These are phyloP conservation scores for Umbilicaria muhlenbergii DNA, from an alignment of 495 filamentous ascomycete genomes.

Conservation along the genomic window DNA sequence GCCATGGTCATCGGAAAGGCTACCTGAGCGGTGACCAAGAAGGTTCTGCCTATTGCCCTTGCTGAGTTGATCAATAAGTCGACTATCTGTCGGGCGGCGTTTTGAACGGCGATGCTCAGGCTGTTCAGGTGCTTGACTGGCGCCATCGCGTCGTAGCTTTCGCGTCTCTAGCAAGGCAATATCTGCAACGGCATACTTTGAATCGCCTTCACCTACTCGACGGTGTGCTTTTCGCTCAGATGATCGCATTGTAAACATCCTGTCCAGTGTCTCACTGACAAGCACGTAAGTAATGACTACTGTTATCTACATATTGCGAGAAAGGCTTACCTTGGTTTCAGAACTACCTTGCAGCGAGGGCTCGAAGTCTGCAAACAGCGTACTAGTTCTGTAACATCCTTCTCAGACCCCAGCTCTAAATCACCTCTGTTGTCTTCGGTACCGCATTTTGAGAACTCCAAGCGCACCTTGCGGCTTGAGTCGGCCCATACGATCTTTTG, in stretches of 20 bases:
- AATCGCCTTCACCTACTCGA: too few species aligned
- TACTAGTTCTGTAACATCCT: constrained; percentile 13
- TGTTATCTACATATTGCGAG: background rate
- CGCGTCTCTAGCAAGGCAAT: too few species aligned
- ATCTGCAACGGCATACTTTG: too few species aligned
- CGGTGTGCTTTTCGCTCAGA: too few species aligned
- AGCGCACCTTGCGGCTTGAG: constrained; percentile 20
- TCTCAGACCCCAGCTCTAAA: constrained; percentile 18
- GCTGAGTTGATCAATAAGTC: too few species aligned
- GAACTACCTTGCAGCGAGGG: constrained; percentile 2
- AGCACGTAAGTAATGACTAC: constrained; percentile 4
- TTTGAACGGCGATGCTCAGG: too few species aligned
- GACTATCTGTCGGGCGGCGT: too few species aligned
- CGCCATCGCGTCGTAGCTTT: too few species aligned
- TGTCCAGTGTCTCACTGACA: constrained; percentile 23
- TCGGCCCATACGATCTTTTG: constrained; percentile 10
- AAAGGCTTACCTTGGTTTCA: constrained; percentile 14
- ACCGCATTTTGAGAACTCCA: constrained; percentile 17
- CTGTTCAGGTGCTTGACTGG: too few species aligned
- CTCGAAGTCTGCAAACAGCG: too few species aligned
- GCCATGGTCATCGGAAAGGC: constrained; percentile 8
- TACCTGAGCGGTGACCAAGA: background rate
- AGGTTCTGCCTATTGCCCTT: too few species aligned
- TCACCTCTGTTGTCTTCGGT: constrained; percentile 16
- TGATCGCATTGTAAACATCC: constrained; percentile 15